phyloP scores from a whole-genome alignment of 2,329 filamentous ascomycete genomes.

The Nemania serpens region DNA sequence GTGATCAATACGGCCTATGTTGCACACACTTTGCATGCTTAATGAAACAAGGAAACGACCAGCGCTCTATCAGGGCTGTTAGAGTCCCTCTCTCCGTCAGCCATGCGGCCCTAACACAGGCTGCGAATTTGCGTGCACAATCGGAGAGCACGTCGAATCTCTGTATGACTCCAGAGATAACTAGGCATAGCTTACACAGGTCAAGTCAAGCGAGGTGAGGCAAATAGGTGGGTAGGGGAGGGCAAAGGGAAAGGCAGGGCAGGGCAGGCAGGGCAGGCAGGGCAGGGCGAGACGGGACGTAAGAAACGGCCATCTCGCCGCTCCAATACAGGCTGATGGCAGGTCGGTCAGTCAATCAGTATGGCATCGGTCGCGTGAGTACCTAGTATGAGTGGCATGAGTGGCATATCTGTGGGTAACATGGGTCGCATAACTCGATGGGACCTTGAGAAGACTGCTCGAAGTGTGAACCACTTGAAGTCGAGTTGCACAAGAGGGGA shows the following conservation, averaged over 20 bases:
- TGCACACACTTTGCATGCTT: constrained; percentile 25
- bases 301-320: constrained; percentile 14
- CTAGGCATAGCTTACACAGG: constrained; percentile 17
- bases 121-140: constrained; percentile 8
- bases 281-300: constrained; percentile 4
- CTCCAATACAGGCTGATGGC: constrained; percentile 15
- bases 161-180: constrained; percentile 15
- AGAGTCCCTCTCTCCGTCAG: constrained; percentile 5
- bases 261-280: constrained; percentile 13
- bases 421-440: constrained; percentile 25
- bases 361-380: constrained; percentile 13
- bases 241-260: constrained; percentile 2
- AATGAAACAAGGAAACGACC: constrained; percentile 22
- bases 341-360: constrained; percentile 18
- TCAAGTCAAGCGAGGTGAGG: neutral
- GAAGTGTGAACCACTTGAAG: constrained; percentile 14
- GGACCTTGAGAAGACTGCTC: constrained; percentile 18
- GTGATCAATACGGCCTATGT: constrained; percentile 25
- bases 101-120: constrained; percentile 15
- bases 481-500: constrained; percentile 26
- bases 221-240: neutral
- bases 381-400: neutral
- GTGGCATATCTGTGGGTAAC: neutral
- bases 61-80: constrained; percentile 6
- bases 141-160: constrained; percentile 12